Percentiles rank a stretch among this genome's conserved stretches.
phyloP scores from a whole-genome alignment of 441 rosid genomes.

The Lepidium campestre region DNA sequence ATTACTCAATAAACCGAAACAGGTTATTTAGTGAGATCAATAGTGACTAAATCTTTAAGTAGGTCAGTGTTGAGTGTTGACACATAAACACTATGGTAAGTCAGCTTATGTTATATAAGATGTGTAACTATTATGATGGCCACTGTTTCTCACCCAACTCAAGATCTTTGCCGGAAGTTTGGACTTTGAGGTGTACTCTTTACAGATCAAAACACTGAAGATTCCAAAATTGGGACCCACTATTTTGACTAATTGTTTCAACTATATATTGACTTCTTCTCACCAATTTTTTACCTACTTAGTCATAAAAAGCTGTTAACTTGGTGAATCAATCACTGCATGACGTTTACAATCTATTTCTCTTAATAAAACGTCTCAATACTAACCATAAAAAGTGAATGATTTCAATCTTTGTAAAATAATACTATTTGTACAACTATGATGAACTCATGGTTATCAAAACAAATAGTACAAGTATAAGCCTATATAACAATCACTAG shows the following conservation, averaged over 20 bases:
- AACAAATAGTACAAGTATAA: not conserved
- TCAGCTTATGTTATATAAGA: slow-evolving; percentile 6
- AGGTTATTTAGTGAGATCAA: not conserved
- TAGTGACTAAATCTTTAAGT: not conserved
- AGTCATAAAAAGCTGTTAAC: slow-evolving; percentile 20
- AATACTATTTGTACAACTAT: not conserved
- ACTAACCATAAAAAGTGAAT: not conserved
- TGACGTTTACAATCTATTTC: slow-evolving; percentile 4
- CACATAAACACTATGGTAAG: slow-evolving; percentile 10
- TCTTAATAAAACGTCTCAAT: not conserved
- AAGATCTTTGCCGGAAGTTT: not conserved
- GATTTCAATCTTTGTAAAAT: not conserved
- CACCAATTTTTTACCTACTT: slow-evolving; percentile 10
- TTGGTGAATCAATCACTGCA: slow-evolving; percentile 13
- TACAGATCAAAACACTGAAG: not conserved
- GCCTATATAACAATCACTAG: not conserved
- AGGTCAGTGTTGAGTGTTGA: not conserved
- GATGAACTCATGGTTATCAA: not conserved
- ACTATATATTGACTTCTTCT: not conserved
- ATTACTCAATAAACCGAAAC: not conserved
- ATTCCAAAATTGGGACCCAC: slow-evolving; percentile 7
- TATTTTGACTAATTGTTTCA: slow-evolving; percentile 13
- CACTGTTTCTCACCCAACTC: slow-evolving; percentile 6
- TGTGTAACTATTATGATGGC: slow-evolving; percentile 4
- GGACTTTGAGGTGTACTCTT: slow-evolving; percentile 1